These are phyloP conservation scores for Trichoderma koningiopsis DNA, from an alignment of 2,329 filamentous ascomycete genomes.

Conservation along the genomic window DNA sequence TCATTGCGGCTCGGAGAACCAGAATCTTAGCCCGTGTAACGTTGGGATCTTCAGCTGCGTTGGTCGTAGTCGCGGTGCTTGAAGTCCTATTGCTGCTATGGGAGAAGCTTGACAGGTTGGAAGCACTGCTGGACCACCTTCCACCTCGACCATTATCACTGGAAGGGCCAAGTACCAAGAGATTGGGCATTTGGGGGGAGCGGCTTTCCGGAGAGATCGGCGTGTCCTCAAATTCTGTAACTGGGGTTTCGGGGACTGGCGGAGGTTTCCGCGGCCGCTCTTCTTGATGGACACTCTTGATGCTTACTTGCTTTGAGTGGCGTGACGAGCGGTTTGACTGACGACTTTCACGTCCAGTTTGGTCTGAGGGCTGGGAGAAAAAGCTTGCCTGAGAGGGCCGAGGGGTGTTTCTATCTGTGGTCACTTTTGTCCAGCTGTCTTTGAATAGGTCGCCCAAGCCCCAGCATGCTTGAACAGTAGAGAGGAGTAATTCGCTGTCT, in stretches of 20 bases:
- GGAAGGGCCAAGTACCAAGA: conserved; percentile 77
- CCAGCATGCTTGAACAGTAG: conserved; percentile 91
- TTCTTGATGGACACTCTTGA: conserved; percentile 49
- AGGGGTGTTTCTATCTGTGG: conserved; percentile 83
- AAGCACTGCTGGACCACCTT: conserved; percentile 81
- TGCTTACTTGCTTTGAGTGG: conserved; percentile 56
- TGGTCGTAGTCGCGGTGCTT: conserved; percentile 72
- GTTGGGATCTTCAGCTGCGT: conserved; percentile 72
- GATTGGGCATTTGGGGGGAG: conserved; percentile 77
- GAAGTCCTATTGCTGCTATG: conserved; percentile 67
- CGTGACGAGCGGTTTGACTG: conserved; percentile 54
- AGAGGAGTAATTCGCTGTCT: conserved; percentile 83
- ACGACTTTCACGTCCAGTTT: conserved; percentile 51
- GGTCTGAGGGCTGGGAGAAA: conserved; percentile 55
- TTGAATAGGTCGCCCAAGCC: conserved; percentile 91
- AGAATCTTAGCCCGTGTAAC: conserved; percentile 76
- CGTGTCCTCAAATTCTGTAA: conserved; percentile 93
- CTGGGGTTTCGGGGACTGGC: conserved; percentile 80
- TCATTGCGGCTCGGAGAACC: conserved; percentile 82
- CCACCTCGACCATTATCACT: conserved; percentile 61
- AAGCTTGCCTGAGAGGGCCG: conserved; percentile 78
- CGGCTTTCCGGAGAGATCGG: conserved; percentile 79
- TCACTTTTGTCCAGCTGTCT: conserved; percentile 86
- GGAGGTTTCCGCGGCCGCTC: conserved; percentile 53
- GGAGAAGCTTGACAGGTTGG: conserved; percentile 77